Evolutionary conservation across 2,329 filamentous ascomycete genomes (phyloP).

Genomic region (Sclerotinia minor): DNA sequence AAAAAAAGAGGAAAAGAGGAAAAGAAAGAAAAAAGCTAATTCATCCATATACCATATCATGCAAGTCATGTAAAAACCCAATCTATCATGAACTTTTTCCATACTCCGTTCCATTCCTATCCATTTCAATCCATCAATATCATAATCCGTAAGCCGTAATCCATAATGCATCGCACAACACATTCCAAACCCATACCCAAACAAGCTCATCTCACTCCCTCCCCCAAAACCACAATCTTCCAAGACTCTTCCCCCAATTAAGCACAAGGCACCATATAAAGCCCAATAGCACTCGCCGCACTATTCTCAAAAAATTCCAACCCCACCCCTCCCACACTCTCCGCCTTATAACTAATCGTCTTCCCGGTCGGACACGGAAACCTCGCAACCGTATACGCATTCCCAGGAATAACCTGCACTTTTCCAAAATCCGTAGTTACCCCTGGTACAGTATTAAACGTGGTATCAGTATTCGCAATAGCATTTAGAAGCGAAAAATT

Average conservation of each 20-base stretch:
- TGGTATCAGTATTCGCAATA: conserved; percentile 51
- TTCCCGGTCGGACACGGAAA: conserved; percentile 57
- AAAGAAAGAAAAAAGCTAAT: no score
- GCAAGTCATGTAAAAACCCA: background rate
- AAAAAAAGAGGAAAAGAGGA: no score
- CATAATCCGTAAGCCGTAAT: background rate
- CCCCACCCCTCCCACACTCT: conserved; percentile 50
- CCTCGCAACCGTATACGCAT: conserved; percentile 53
- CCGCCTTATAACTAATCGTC: conserved; percentile 54
- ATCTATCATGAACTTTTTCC: conserved; percentile 9
- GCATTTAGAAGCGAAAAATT: conserved; percentile 50
- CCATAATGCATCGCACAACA: background rate
- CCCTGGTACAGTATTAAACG: conserved; percentile 53
- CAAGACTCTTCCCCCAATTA: background rate
- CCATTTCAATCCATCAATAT: background rate
- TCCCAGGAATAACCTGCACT: conserved; percentile 52
- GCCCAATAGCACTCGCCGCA: conserved; percentile 50
- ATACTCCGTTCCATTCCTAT: no score
- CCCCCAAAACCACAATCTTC: background rate
- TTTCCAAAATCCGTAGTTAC: conserved; percentile 48
- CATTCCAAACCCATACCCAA: background rate
- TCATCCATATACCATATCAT: background rate
- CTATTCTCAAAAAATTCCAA: conserved; percentile 66
- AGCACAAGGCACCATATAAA: conserved; percentile 42
- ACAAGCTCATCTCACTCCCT: background rate